Evolutionary conservation across 2,329 filamentous ascomycete genomes (phyloP), one percentile per base, ranked within the genome.

Genomic region (Tolypocladium inflatum): DNA sequence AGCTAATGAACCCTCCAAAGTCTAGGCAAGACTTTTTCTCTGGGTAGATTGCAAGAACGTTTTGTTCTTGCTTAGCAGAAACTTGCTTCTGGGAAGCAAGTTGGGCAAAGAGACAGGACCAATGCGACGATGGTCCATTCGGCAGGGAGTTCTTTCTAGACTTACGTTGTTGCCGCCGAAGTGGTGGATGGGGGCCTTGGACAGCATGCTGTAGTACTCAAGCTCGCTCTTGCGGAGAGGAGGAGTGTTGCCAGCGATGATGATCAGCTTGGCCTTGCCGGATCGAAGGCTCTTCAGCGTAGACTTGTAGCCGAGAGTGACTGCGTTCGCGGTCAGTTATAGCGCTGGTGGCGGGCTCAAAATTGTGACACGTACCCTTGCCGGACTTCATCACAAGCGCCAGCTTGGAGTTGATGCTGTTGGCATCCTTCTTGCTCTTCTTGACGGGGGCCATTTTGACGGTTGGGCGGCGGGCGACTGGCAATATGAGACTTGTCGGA

Each of bases 91-190:
- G 54, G 37, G 53, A 55, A 59, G 55, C 58, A 35, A 58, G 50
- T 54, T 57, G 30, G 21, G 8, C 2, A 37, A 13, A 17, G 21
- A 37, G 7, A 37, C 8, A 23, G 6, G 19, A 6, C 30, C 48
- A 9, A 8, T 9, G 10, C 9, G n/a, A 30, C 13, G 17, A 52
- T 35, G 19, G 19, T 3, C 30, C 10, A 55, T 50, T 53, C n/a
- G 17, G 19, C 21, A 15, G 9, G n/a, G 17, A 37, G 19, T 21
- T 21, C 15, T 50, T 23, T 21, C 15, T 50, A 19, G 23, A 91
- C 93, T 88, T 88, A 97, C 93, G 86, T 97, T 97, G 88, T 95
- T 96, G 73, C 94, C 94, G 69, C 84, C 84, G 82, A 97, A 97
- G 85, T 99, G 94, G 85, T 97, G 93, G 72, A 97, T 93, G 66